Evolutionary conservation across 192 early-diverging fungal species (phyloP).

Genomic region (Dissophora globulifera): DNA sequence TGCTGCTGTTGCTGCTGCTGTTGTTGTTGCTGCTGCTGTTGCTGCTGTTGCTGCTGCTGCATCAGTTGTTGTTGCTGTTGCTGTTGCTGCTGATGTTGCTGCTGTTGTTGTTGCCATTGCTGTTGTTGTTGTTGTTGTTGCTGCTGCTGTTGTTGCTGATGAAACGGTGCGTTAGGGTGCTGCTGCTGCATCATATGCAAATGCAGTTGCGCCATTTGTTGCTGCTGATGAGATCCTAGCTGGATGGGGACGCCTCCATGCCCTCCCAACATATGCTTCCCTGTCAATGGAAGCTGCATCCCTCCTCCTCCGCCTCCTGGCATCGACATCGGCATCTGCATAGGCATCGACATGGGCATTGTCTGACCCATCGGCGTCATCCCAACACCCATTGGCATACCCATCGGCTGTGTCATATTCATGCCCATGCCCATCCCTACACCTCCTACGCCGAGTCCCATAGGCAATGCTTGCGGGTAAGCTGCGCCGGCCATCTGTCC

Average conservation of each 20-base stretch:
- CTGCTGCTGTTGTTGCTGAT: constrained; percentile 6
- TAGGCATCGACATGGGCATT: constrained; percentile 27
- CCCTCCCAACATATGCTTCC: constrained; percentile 32
- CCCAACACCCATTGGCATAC: constrained; percentile 17
- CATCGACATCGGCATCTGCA: constrained; percentile 12
- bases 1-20: constrained; percentile 28
- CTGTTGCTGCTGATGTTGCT: constrained; percentile 22
- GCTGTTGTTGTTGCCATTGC: constrained; percentile 10
- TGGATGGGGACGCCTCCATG: constrained; percentile 33
- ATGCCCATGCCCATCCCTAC: constrained; percentile 18
- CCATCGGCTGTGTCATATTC: constrained; percentile 17
- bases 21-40: constrained; percentile 24
- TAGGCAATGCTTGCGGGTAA: not conserved
- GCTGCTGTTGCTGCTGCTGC: constrained; percentile 18
- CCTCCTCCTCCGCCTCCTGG: no score
- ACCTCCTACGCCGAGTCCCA: constrained; percentile 8
- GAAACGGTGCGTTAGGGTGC: no score
- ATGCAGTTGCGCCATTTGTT: constrained; percentile 22
- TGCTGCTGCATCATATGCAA: constrained; percentile 24
- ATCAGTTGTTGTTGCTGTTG: constrained; percentile 19
- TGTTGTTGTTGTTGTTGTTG: constrained; percentile 26
- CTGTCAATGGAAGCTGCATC: constrained; percentile 26
- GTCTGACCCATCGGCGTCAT: constrained; percentile 12
- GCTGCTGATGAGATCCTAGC: constrained; percentile 39
- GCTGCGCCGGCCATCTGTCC: constrained; percentile 1